Evolutionary conservation across 1,139 yeast genomes (phyloP).

Genomic region (Candida freyschussii): DNA sequence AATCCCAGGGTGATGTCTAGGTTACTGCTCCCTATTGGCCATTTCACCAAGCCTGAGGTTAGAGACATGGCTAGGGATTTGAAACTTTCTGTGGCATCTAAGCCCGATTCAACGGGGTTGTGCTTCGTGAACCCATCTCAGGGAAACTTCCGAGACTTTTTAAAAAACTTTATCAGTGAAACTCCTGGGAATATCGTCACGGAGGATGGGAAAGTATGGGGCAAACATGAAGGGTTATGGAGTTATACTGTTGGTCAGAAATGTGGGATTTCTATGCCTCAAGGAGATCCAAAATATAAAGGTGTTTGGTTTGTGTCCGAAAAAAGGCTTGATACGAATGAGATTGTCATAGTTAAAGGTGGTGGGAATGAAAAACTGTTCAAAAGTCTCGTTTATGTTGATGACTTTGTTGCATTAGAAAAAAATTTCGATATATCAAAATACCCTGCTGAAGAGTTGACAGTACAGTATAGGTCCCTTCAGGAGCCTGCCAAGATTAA

Average conservation of each 20-base stretch:
- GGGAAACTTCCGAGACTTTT: slow-evolving; percentile 69
- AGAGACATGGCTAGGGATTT: slow-evolving; percentile 55
- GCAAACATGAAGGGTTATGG: slow-evolving; percentile 84
- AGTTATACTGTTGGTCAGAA: slow-evolving; percentile 91
- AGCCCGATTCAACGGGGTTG: slow-evolving; percentile 92
- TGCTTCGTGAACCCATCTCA: slow-evolving; percentile 73
- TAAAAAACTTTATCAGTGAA: slow-evolving; percentile 67
- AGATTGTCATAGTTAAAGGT: slow-evolving; percentile 75
- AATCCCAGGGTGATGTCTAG: slow-evolving; percentile 41
- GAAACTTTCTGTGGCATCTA: slow-evolving; percentile 57
- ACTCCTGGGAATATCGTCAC: slow-evolving; percentile 72
- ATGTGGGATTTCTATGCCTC: slow-evolving; percentile 73
- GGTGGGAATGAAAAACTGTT: slow-evolving; percentile 57
- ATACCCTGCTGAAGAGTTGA: slow-evolving; percentile 27
- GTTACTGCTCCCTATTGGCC: slow-evolving; percentile 76
- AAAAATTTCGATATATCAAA: slow-evolving; percentile 4
- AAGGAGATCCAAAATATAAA: slow-evolving; percentile 64
- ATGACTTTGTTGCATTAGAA: slow-evolving; percentile 20
- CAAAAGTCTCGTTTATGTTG: slow-evolving; percentile 39
- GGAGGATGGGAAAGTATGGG: slow-evolving; percentile 63
- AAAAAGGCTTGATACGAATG: slow-evolving; percentile 59
- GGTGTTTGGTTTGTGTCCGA: slow-evolving; percentile 89
- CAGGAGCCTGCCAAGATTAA: slow-evolving; percentile 44
- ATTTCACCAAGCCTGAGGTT: slow-evolving; percentile 67
- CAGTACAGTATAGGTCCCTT: slow-evolving; percentile 66